phyloP scores from a whole-genome alignment of 331 rosid genomes.

The Prunus yedoensis region DNA sequence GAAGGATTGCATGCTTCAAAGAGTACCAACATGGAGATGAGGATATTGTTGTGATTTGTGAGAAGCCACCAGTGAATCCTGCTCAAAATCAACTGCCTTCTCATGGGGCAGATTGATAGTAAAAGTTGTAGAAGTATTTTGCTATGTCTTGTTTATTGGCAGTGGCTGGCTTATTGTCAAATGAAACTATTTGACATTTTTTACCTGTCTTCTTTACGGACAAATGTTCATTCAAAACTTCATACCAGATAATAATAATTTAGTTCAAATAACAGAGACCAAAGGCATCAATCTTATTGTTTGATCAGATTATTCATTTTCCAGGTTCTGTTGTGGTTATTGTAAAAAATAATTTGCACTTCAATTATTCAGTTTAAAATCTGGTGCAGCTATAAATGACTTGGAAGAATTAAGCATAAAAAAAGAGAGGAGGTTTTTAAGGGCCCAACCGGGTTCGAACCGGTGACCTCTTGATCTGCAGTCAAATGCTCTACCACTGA shows the following conservation, averaged over 20 bases:
- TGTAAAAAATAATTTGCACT: not conserved
- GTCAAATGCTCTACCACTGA: slow-evolving; percentile 59
- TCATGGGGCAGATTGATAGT: slow-evolving; percentile 46
- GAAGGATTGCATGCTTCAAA: slow-evolving; percentile 70
- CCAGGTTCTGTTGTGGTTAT: not conserved
- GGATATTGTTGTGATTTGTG: slow-evolving; percentile 49
- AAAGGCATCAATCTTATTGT: not conserved
- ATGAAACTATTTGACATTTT: not conserved
- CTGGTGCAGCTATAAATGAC: not conserved
- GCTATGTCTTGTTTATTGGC: not conserved
- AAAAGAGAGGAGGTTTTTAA: not conserved
- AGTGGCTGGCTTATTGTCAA: not conserved
- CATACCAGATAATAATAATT: not conserved
- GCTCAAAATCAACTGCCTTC: slow-evolving; percentile 50
- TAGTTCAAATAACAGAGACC: not conserved
- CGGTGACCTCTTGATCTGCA: slow-evolving; percentile 69
- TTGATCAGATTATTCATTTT: not conserved
- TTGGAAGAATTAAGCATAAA: not conserved
- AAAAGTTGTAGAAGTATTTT: not conserved
- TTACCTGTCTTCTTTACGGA: not conserved
- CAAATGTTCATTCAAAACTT: not conserved
- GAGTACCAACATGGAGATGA: slow-evolving; percentile 62
- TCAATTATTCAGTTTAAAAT: not conserved
- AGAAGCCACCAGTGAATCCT: slow-evolving; percentile 47
- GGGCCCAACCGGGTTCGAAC: slow-evolving; percentile 99